phyloP scores from a whole-genome alignment of 805 yeast genomes.

The Ogataea dorogensis region DNA sequence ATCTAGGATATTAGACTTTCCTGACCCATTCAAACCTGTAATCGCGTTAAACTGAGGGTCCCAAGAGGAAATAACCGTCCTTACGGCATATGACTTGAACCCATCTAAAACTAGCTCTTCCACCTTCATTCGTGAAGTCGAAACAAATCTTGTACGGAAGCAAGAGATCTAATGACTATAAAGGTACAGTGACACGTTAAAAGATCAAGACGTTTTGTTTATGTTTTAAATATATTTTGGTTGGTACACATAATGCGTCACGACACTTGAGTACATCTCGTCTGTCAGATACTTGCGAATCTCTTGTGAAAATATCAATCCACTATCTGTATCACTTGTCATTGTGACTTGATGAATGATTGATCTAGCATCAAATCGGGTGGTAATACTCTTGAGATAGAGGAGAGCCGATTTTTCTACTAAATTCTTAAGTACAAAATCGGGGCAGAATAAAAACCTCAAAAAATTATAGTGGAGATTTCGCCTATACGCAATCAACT shows the following conservation, averaged over 20 bases:
- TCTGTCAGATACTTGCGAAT: background rate
- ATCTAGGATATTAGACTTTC: constrained; percentile 93
- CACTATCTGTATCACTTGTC: too few species aligned
- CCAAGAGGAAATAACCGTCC: constrained; percentile 95
- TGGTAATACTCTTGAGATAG: too few species aligned
- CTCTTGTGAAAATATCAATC: background rate
- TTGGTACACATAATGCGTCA: constrained; percentile 1
- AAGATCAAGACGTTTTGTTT: background rate
- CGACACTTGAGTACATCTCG: too few species aligned
- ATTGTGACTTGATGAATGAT: too few species aligned
- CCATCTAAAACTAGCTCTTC: constrained; percentile 97
- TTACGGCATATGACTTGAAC: constrained; percentile 93
- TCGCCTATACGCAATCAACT: background rate
- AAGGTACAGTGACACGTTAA: too few species aligned
- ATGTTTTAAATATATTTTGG: background rate
- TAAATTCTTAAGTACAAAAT: too few species aligned
- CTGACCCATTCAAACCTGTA: constrained; percentile 96
- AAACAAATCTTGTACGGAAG: too few species aligned
- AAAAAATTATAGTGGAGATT: background rate
- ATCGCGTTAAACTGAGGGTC: constrained; percentile 96
- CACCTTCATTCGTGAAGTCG: too few species aligned
- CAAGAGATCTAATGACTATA: too few species aligned
- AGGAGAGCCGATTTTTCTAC: too few species aligned
- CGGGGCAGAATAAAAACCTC: too few species aligned
- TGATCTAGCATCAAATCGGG: too few species aligned